Evolutionary conservation across 768 basidiomycete genomes (phyloP).

Genomic region (Agrocybe chaxingu): DNA sequence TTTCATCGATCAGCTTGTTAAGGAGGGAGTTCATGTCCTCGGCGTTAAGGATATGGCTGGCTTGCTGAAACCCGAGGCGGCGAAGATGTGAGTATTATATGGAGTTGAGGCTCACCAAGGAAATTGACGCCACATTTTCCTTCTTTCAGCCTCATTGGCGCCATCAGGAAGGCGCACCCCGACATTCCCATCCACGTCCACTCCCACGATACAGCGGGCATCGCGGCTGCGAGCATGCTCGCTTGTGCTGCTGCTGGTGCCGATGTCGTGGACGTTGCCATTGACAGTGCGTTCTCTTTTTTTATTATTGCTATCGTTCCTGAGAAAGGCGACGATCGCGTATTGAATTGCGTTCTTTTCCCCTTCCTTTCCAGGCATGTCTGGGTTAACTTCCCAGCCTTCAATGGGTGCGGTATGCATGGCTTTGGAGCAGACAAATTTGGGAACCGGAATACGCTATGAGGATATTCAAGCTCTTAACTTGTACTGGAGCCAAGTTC

Average conservation of each 20-base stretch:
- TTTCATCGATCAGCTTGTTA: conserved; percentile 89
- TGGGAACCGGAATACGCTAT: conserved; percentile 96
- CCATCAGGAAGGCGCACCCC: conserved; percentile 94
- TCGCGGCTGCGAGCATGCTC: conserved; percentile 96
- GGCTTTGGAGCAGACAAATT: conserved; percentile 89
- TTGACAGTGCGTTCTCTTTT: conserved; percentile 72
- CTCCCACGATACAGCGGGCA: conserved; percentile 99
- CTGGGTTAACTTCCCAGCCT: conserved; percentile 96
- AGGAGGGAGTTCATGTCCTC: conserved; percentile 94
- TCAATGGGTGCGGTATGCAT: conserved; percentile 97
- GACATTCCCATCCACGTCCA: conserved; percentile 99
- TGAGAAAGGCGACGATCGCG: no score
- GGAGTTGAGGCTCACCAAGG: not conserved
- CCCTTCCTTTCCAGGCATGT: conserved; percentile 68
- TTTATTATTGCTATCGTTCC: no score
- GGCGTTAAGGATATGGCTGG: conserved; percentile 99
- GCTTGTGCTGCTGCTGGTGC: conserved; percentile 96
- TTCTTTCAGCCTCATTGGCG: conserved; percentile 73
- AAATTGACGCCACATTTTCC: conserved; percentile 2
- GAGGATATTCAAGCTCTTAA: conserved; percentile 97
- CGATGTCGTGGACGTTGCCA: conserved; percentile 96
- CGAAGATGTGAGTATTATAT: conserved; percentile 64
- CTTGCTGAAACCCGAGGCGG: conserved; percentile 91
- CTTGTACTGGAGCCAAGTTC: conserved; percentile 97
- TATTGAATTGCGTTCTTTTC: not conserved